Percentiles rank a stretch among this genome's conserved stretches.
Conservation (phyloP, 2,329 filamentous ascomycete species). For the Drechslerella coelobrocha region DNA sequence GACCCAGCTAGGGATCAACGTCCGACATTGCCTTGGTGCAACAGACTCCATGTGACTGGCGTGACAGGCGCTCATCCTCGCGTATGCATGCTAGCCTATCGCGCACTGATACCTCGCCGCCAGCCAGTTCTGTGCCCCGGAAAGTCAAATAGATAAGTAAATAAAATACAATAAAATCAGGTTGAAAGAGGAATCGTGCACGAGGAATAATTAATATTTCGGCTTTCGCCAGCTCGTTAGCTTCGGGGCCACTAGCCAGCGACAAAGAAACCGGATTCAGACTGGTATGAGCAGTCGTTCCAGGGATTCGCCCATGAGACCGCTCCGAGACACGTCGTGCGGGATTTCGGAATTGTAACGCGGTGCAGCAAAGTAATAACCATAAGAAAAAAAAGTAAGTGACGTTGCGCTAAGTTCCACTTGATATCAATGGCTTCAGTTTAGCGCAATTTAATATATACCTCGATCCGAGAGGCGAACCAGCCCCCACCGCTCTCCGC, state of each 20-base stretch:
- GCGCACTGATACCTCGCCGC: conserved; percentile 44
- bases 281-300: background rate
- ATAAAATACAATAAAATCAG: background rate
- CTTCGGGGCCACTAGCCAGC: background rate
- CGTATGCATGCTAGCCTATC: conserved; percentile 46
- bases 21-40: conserved; percentile 40
- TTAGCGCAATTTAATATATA: conserved; percentile 16
- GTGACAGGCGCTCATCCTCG: conserved; percentile 23
- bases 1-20: conserved; percentile 37
- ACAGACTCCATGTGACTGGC: conserved; percentile 48
- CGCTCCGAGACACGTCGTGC: conserved; percentile 48
- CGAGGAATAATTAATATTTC: conserved; percentile 9
- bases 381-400: conserved; percentile 26
- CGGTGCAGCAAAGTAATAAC: conserved; percentile 18
- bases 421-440: conserved; percentile 29
- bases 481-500: conserved; percentile 27
- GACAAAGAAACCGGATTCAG: background rate
- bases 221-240: conserved; percentile 38
- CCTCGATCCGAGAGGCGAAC: conserved; percentile 23
- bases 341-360: conserved; percentile 51
- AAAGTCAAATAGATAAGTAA: background rate
- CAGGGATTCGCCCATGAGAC: conserved; percentile 1
- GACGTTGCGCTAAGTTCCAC: conserved; percentile 38
- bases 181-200: conserved; percentile 6
- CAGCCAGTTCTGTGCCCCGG: conserved; percentile 30